Percentiles rank a stretch among this genome's conserved stretches.
Evolutionary conservation across 2,329 filamentous ascomycete genomes (phyloP).

Genomic region (Graphilbum sp.): DNA sequence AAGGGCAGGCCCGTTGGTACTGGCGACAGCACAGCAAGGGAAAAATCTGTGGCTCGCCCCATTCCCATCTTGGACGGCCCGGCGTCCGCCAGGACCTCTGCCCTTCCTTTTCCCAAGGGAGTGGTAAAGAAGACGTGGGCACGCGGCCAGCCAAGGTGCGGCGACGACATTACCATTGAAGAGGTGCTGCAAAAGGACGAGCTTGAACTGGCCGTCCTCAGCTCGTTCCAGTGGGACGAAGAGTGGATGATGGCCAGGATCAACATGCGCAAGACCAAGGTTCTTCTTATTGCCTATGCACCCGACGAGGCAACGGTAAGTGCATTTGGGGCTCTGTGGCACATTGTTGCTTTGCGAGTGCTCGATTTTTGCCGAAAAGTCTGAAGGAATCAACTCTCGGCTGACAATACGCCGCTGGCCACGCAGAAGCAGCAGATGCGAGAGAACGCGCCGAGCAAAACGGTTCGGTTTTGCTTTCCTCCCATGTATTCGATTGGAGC

Average conservation of each 20-base stretch:
- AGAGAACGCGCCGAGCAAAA: constrained; percentile 29
- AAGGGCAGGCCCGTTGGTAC: background rate
- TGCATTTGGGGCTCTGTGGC: no score
- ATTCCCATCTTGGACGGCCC: background rate
- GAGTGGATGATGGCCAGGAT: constrained; percentile 65
- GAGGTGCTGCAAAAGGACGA: constrained; percentile 63
- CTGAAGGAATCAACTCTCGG: no score
- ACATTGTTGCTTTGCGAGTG: no score
- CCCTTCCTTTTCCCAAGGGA: constrained; percentile 36
- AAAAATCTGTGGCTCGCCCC: no score
- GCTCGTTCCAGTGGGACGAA: constrained; percentile 75
- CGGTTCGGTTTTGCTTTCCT: constrained; percentile 64
- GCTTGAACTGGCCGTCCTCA: constrained; percentile 63
- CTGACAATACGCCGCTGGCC: background rate
- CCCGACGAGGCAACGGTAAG: constrained; percentile 32
- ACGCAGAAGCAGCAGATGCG: constrained; percentile 31
- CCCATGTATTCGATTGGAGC: constrained; percentile 55
- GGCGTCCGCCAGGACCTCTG: background rate
- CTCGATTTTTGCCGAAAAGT: no score
- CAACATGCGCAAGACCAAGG: constrained; percentile 38
- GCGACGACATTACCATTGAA: constrained; percentile 71
- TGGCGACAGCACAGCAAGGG: background rate
- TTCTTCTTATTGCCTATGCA: constrained; percentile 44
- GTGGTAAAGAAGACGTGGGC: constrained; percentile 71
- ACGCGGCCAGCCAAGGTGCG: constrained; percentile 38